Percentiles rank a stretch among this genome's conserved stretches.
Evolutionary conservation across 1,284 basidiomycete genomes (phyloP).

Genomic region (Tilletia setariae): DNA sequence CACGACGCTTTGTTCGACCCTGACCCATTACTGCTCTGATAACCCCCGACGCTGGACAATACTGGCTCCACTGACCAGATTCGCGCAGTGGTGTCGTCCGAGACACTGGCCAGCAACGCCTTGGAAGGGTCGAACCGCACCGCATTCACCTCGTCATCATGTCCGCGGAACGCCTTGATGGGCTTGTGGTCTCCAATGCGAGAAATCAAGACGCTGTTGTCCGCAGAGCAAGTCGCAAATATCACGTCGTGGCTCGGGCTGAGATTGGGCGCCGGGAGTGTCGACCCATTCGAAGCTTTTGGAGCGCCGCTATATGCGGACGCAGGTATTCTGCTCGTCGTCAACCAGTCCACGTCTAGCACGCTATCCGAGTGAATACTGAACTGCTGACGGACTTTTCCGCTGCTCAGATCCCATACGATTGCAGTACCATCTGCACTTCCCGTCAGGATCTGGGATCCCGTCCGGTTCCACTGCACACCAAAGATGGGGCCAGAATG

Average conservation of each 20-base stretch:
- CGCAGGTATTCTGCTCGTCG: slow-evolving; percentile 16
- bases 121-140: slow-evolving; percentile 51
- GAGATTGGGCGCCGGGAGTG: slow-evolving; percentile 20
- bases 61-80: slow-evolving; percentile 43
- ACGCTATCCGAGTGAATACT: slow-evolving; percentile 48
- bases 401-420: slow-evolving; percentile 53
- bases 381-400: slow-evolving; percentile 50
- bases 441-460: slow-evolving; percentile 49
- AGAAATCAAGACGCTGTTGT: slow-evolving; percentile 50
- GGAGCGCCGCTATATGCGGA: neutral
- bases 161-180: slow-evolving; percentile 44
- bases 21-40: neutral
- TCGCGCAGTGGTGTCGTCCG: slow-evolving; percentile 47
- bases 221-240: slow-evolving; percentile 52
- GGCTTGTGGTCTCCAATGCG: slow-evolving; percentile 50
- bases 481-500: slow-evolving; percentile 53
- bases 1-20: slow-evolving; percentile 23
- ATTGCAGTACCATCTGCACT: slow-evolving; percentile 52
- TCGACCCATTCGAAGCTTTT: neutral
- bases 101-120: slow-evolving; percentile 48
- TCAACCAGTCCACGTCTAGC: slow-evolving; percentile 53
- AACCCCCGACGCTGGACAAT: neutral
- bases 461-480: slow-evolving; percentile 53
- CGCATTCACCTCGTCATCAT: slow-evolving; percentile 53
- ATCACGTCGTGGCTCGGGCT: slow-evolving; percentile 28